Conservation (phyloP, 2,329 filamentous ascomycete species). For the Aspergillus alliaceus region DNA sequence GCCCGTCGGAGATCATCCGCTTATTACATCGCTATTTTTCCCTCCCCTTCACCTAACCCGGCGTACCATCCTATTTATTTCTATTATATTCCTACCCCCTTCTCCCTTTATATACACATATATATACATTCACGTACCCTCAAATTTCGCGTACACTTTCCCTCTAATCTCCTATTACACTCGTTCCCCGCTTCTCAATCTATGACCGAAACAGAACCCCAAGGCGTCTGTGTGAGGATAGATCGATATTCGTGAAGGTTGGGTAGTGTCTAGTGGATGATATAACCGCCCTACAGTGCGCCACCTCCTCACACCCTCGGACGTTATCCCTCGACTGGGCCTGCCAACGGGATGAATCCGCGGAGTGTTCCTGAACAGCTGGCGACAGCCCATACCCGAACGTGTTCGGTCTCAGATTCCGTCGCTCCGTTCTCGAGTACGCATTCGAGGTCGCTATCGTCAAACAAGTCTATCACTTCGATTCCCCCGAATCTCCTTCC, state of each 20-base stretch:
- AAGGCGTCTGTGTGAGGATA: constrained; percentile 8
- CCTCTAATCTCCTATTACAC: neutral
- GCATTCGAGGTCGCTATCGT: constrained; percentile 45
- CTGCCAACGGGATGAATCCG: constrained; percentile 31
- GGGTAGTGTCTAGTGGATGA: constrained; percentile 15
- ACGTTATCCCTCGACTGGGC: constrained; percentile 29
- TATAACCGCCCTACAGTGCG: constrained; percentile 17
- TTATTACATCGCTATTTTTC: constrained; percentile 6
- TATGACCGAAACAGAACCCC: constrained; percentile 16
- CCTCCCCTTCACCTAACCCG: neutral
- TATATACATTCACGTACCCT: too few relatives aligned
- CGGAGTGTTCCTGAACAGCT: constrained; percentile 29
- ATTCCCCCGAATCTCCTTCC: constrained; percentile 63
- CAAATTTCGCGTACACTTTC: neutral
- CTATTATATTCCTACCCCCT: neutral
- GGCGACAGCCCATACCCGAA: constrained; percentile 28
- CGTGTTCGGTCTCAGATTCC: constrained; percentile 29
- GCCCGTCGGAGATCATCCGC: constrained; percentile 12
- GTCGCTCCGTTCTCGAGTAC: constrained; percentile 22
- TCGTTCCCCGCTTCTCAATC: constrained; percentile 5
- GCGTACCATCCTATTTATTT: neutral
- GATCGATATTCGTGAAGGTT: constrained; percentile 16
- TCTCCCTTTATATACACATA: too few relatives aligned
- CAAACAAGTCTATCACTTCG: constrained; percentile 50
- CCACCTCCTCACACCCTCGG: constrained; percentile 25